phyloP scores from a whole-genome alignment of 768 basidiomycete species.

The Rhizopogon vesiculosus region DNA sequence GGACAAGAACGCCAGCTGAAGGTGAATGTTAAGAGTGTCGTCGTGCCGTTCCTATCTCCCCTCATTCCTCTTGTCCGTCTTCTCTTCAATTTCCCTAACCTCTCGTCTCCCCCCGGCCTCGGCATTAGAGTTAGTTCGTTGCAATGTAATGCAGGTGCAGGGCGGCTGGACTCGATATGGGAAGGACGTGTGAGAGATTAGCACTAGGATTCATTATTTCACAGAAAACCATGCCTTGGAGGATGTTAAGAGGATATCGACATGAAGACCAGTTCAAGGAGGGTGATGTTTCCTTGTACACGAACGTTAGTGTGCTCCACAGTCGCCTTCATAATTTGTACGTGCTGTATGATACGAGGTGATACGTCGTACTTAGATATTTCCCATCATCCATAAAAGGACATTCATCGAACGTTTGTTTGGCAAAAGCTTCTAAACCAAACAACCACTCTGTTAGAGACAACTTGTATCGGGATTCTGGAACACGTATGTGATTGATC shows the following conservation, averaged over 20 bases:
- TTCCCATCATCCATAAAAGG: background rate
- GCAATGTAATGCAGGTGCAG: no score
- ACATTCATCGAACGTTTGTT: constrained; percentile 6
- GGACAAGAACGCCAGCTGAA: no score
- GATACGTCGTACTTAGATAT: no score
- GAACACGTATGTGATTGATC: constrained; percentile 96
- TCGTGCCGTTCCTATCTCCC: no score
- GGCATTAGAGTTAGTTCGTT: no score
- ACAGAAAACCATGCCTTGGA: background rate
- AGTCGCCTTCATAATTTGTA: background rate
- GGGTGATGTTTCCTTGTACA: background rate
- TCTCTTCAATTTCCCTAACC: no score
- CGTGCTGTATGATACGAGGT: no score
- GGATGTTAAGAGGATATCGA: background rate
- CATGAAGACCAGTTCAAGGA: constrained; percentile 7
- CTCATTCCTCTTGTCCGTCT: no score
- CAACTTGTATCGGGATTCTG: no score
- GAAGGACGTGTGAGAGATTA: constrained; percentile 8
- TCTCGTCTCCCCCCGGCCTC: no score
- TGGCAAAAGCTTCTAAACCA: constrained; percentile 22
- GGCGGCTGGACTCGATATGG: constrained; percentile 7
- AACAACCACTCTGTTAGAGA: constrained; percentile 22
- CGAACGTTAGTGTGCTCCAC: background rate
- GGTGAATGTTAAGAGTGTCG: no score
- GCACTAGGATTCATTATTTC: constrained; percentile 12